These are phyloP conservation scores for Eleusine indica DNA, from an alignment of 176 grass and related monocot species.

Conservation along the genomic window DNA sequence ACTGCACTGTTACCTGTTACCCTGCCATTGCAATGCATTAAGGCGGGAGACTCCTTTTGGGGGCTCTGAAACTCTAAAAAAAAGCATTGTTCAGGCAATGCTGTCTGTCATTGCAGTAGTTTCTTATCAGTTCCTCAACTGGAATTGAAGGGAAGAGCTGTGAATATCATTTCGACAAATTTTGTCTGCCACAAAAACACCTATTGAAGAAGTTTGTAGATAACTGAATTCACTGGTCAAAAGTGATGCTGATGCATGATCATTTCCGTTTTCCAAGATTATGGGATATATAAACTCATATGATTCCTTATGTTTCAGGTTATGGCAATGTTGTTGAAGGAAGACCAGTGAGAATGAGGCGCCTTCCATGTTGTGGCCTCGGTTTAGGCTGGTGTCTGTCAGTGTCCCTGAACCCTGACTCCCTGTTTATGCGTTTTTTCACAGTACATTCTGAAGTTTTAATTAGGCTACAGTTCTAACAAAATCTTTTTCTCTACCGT, in stretches of 20 bases:
- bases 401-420: constrained; percentile 33
- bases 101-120: not conserved
- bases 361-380: constrained; percentile 77
- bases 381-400: constrained; percentile 90
- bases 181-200: not conserved
- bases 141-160: not conserved
- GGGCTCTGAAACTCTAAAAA: too few species aligned
- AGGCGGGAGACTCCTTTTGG: too few species aligned
- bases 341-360: constrained; percentile 64
- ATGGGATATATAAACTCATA: constrained; percentile 6
- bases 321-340: constrained; percentile 73
- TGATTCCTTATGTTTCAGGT: constrained; percentile 45
- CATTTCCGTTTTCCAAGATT: not conserved
- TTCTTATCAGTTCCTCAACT: not conserved
- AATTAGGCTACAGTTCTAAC: not conserved
- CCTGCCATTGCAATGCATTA: too few species aligned
- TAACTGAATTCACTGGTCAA: constrained; percentile 13
- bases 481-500: constrained; percentile 15
- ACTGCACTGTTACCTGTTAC: too few species aligned
- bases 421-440: constrained; percentile 16
- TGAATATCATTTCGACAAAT: not conserved
- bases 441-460: constrained; percentile 16
- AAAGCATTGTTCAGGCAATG: too few species aligned
- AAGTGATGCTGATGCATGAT: not conserved
- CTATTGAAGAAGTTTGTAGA: not conserved